Percentiles rank a stretch among this genome's conserved stretches.
Evolutionary conservation across 177 flowering plant species (phyloP).

Genomic region (Tripterygium wilfordii): DNA sequence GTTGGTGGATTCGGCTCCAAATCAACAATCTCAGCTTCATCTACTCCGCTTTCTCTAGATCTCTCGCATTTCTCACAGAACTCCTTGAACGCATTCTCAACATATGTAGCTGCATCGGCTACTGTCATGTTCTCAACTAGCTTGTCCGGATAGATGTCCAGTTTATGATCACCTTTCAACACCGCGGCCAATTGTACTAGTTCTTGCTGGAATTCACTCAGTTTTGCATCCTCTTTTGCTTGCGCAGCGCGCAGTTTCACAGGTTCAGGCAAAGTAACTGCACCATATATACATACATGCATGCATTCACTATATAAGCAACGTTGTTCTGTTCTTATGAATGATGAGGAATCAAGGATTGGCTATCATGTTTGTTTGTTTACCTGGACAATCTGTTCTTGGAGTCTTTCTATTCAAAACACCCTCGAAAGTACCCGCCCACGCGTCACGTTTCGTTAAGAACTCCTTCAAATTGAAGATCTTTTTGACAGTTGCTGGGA

Average conservation of each 20-base stretch:
- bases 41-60: slow-evolving; percentile 30
- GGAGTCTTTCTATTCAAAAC: slow-evolving; percentile 40
- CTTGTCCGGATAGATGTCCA: slow-evolving; percentile 43
- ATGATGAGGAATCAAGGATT: too few species aligned
- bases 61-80: slow-evolving; percentile 40
- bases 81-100: slow-evolving; percentile 34
- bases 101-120: slow-evolving; percentile 32
- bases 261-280: slow-evolving; percentile 38
- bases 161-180: slow-evolving; percentile 51
- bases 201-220: slow-evolving; percentile 63
- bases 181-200: slow-evolving; percentile 60
- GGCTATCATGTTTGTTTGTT: too few species aligned
- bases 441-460: slow-evolving; percentile 66
- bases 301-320: neutral
- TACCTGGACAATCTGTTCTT: slow-evolving; percentile 73
- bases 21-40: slow-evolving; percentile 23
- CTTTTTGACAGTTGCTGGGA: slow-evolving; percentile 70
- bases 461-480: slow-evolving; percentile 55
- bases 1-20: too few species aligned
- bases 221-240: slow-evolving; percentile 24
- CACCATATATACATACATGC: too few species aligned
- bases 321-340: neutral
- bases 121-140: slow-evolving; percentile 60
- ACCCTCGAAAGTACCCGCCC: slow-evolving; percentile 73
- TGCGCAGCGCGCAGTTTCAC: slow-evolving; percentile 23